Conservation (phyloP, 2,329 filamentous ascomycete species). For the Sporothrix globosa region DNA sequence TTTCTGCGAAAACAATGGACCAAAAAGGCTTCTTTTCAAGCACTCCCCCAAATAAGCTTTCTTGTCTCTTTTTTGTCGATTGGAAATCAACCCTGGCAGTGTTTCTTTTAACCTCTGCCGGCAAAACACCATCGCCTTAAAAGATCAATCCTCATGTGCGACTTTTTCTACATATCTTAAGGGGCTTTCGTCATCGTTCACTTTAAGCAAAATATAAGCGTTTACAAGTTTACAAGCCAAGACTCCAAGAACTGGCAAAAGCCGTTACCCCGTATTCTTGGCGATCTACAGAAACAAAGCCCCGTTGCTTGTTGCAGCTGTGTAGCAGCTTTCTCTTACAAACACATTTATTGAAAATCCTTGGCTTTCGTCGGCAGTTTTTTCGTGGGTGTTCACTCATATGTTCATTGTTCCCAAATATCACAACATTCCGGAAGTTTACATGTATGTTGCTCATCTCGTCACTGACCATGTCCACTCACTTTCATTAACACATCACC, state of each 20-base stretch:
- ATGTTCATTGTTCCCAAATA: background rate
- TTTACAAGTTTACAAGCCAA: background rate
- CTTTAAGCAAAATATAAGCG: background rate
- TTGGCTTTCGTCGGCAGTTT: constrained; percentile 6
- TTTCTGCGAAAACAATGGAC: background rate
- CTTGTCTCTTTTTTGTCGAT: background rate
- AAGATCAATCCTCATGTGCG: too few relatives aligned
- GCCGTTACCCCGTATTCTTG: constrained; percentile 18
- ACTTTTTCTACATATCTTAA: background rate
- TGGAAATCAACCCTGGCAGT: background rate
- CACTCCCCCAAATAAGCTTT: background rate
- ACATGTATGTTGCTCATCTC: background rate
- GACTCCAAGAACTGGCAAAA: constrained; percentile 9
- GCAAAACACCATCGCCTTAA: background rate
- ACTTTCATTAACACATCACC: background rate
- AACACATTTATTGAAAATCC: background rate
- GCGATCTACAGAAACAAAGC: constrained; percentile 2
- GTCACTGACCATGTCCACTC: background rate
- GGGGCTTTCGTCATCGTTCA: constrained; percentile 14
- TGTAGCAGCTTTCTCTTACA: background rate
- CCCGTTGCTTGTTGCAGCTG: background rate
- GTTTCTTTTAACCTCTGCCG: background rate
- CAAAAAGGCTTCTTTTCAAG: background rate
- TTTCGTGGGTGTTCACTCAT: background rate
- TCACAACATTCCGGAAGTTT: too few relatives aligned